phyloP scores from a whole-genome alignment of 495 filamentous ascomycete species.

The Elasticomyces elasticus region DNA sequence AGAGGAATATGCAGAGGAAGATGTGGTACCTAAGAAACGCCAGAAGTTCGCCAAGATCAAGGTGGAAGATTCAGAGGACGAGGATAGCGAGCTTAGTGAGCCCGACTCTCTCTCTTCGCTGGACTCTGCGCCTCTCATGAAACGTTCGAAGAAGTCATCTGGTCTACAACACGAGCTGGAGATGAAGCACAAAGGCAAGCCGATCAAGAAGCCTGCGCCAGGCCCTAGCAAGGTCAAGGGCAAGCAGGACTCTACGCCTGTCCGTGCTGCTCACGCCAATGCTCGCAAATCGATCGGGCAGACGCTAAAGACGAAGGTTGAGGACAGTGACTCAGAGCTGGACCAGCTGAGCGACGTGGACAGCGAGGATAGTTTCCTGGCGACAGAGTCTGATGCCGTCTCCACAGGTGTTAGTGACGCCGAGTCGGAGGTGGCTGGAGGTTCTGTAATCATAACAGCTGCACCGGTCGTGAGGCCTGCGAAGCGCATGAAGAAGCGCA shows the following conservation, averaged over 20 bases:
- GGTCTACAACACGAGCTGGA: slow-evolving; percentile 8
- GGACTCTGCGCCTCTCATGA: slow-evolving; percentile 9
- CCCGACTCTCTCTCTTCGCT: slow-evolving; percentile 13
- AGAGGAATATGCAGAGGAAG: slow-evolving; percentile 44
- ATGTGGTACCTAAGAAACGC: slow-evolving; percentile 22
- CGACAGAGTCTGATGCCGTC: slow-evolving; percentile 4
- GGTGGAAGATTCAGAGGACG: slow-evolving; percentile 14
- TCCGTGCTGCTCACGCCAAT: slow-evolving; percentile 2
- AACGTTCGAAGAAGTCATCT: background rate
- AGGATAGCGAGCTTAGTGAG: slow-evolving; percentile 20
- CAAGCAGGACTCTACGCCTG: background rate
- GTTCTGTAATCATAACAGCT: background rate
- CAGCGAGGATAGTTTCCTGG: slow-evolving; percentile 14
- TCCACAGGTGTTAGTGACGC: slow-evolving; percentile 18
- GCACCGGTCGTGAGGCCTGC: background rate
- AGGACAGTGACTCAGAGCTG: slow-evolving; percentile 17
- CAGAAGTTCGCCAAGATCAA: slow-evolving; percentile 19
- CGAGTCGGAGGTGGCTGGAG: slow-evolving; percentile 4
- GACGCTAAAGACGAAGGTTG: slow-evolving; percentile 7
- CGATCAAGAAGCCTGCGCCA: background rate
- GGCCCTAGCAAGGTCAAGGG: slow-evolving; percentile 2
- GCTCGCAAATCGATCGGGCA: slow-evolving; percentile 9
- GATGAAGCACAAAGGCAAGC: slow-evolving; percentile 9
- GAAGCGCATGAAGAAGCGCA: background rate
- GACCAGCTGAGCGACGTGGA: slow-evolving; percentile 16